phyloP scores from a whole-genome alignment of 2,329 filamentous ascomycete species.

The Zelopaecilomyces penicillatus region DNA sequence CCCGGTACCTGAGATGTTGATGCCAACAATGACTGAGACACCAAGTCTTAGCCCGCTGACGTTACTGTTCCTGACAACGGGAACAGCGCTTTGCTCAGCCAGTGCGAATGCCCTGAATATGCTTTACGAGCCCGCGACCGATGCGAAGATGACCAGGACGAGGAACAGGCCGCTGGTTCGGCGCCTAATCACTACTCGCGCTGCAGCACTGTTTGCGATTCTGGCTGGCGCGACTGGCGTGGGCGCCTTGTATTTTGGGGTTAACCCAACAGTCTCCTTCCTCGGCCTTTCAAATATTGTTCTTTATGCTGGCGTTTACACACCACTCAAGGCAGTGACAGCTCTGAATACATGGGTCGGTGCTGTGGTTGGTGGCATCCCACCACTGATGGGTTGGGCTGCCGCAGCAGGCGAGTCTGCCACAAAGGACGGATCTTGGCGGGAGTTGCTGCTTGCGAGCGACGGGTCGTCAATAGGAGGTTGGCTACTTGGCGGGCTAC shows the following conservation, averaged over 20 bases:
- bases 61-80: conserved; percentile 81
- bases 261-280: conserved; percentile 86
- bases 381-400: conserved; percentile 96
- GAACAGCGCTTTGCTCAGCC: conserved; percentile 81
- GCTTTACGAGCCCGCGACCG: conserved; percentile 85
- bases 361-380: conserved; percentile 85
- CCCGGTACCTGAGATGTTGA: conserved; percentile 79
- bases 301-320: conserved; percentile 88
- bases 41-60: conserved; percentile 87
- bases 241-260: conserved; percentile 72
- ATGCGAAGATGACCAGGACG: conserved; percentile 90
- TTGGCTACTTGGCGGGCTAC: conserved; percentile 75
- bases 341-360: conserved; percentile 93
- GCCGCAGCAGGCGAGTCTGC: conserved; percentile 86
- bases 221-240: conserved; percentile 61
- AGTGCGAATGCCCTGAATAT: conserved; percentile 95
- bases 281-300: conserved; percentile 78
- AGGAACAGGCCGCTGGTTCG: conserved; percentile 83
- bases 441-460: conserved; percentile 62
- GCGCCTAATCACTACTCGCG: conserved; percentile 61
- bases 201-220: conserved; percentile 72
- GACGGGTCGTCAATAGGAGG: conserved; percentile 63
- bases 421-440: conserved; percentile 65
- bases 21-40: conserved; percentile 53
- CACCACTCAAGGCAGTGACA: conserved; percentile 79